Percentiles rank a stretch among this genome's conserved stretches.
These are phyloP conservation scores for Marasmius oreades DNA, from an alignment of 1,284 basidiomycete species.

Conservation along the genomic window DNA sequence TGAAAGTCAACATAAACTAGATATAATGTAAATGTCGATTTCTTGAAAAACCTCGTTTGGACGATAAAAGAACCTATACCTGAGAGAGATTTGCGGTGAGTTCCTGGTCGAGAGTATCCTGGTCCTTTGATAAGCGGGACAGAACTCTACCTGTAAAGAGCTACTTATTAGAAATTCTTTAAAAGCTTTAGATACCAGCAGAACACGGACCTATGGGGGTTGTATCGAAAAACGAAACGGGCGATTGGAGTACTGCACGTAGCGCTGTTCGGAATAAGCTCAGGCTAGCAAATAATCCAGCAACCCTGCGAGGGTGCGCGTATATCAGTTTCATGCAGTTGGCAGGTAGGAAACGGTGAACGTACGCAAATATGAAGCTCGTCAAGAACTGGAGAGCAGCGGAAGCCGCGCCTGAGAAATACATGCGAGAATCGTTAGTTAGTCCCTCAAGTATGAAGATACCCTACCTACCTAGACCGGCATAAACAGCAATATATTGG, in stretches of 20 bases:
- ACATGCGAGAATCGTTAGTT: neutral
- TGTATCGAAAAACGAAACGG: slow-evolving; percentile 78
- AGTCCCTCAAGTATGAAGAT: neutral
- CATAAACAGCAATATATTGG: slow-evolving; percentile 71
- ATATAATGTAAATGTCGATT: neutral
- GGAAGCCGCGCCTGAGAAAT: slow-evolving; percentile 34
- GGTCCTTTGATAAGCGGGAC: slow-evolving; percentile 61
- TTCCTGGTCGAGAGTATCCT: slow-evolving; percentile 53
- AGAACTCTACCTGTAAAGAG: slow-evolving; percentile 45
- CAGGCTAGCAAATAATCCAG: slow-evolving; percentile 55
- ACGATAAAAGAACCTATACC: slow-evolving; percentile 20
- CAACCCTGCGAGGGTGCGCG: slow-evolving; percentile 38
- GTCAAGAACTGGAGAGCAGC: slow-evolving; percentile 55
- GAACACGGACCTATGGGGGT: slow-evolving; percentile 65
- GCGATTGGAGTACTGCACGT: slow-evolving; percentile 57
- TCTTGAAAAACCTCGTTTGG: neutral
- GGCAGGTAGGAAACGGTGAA: neutral
- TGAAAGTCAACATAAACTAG: slow-evolving; percentile 47
- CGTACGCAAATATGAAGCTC: slow-evolving; percentile 51
- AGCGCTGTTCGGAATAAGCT: slow-evolving; percentile 59
- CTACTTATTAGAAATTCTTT: slow-evolving; percentile 11
- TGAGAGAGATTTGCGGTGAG: slow-evolving; percentile 40
- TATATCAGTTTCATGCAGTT: neutral
- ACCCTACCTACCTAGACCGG: slow-evolving; percentile 43
- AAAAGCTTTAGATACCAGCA: slow-evolving; percentile 5